phyloP scores from a whole-genome alignment of 768 basidiomycete species.

The Russula olivacea region DNA sequence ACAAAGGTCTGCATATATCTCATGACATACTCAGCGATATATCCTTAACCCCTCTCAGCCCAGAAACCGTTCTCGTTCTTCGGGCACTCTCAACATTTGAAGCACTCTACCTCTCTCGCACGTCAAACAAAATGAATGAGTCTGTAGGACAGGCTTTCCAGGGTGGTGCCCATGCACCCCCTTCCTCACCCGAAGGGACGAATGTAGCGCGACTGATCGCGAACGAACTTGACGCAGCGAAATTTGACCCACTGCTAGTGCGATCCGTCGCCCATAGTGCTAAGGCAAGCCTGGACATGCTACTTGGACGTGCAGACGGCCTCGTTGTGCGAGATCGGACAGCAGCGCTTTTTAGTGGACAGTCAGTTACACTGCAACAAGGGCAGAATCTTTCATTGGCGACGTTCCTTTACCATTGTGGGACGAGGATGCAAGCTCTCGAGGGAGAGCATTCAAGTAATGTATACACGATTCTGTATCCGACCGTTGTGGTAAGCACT shows the following conservation, averaged over 20 bases:
- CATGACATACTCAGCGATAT: not conserved
- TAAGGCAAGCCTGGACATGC: conserved; percentile 59
- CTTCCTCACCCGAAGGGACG: conserved; percentile 69
- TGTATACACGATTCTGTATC: conserved; percentile 50
- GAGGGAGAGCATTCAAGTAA: conserved; percentile 59
- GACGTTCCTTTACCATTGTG: conserved; percentile 74
- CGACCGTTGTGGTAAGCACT: conserved; percentile 51
- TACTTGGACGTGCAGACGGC: conserved; percentile 56
- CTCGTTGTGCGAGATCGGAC: conserved; percentile 75
- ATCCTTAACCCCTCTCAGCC: conserved; percentile 41
- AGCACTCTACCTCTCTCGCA: conserved; percentile 80
- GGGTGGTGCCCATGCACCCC: conserved; percentile 61
- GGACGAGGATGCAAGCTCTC: conserved; percentile 59
- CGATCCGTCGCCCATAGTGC: conserved; percentile 72
- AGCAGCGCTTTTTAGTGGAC: conserved; percentile 68
- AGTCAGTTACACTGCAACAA: conserved; percentile 74
- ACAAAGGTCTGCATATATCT: conserved; percentile 58
- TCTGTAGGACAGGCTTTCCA: conserved; percentile 70
- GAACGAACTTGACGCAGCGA: conserved; percentile 90
- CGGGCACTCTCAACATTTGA: conserved; percentile 82
- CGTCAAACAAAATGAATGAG: conserved; percentile 79
- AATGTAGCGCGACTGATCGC: conserved; percentile 69
- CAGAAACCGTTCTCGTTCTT: conserved; percentile 86
- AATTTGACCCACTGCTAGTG: conserved; percentile 87
- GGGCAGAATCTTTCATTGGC: conserved; percentile 70